These are phyloP conservation scores for Histomonas meleagridis DNA, from an alignment of 208 protist species.

Conservation along the genomic window DNA sequence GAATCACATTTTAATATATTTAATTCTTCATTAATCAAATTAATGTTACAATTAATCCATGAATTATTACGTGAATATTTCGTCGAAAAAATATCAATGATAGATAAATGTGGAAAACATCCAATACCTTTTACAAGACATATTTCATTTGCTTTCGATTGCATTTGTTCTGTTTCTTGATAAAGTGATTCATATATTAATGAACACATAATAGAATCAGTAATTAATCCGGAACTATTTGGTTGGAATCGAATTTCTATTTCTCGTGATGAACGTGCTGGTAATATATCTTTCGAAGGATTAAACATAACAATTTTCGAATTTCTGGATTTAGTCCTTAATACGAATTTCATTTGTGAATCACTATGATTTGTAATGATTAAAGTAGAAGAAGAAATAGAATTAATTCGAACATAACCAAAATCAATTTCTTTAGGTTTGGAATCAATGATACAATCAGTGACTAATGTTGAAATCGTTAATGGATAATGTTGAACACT, in stretches of 20 bases:
- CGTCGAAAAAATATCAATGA: background rate
- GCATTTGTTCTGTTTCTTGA: background rate
- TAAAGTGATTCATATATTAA: background rate
- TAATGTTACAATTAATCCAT: background rate
- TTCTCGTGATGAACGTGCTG: background rate
- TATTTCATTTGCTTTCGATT: background rate
- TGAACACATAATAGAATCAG: background rate
- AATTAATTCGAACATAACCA: slow-evolving; percentile 4
- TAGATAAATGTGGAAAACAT: background rate
- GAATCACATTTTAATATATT: background rate
- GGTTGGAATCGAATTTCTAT: background rate
- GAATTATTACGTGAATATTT: background rate
- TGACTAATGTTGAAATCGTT: background rate
- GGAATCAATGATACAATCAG: background rate
- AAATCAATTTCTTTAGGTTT: slow-evolving; percentile 15
- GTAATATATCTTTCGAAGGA: background rate
- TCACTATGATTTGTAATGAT: slow-evolving; percentile 10
- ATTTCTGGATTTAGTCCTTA: background rate
- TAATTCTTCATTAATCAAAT: background rate
- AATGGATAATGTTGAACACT: slow-evolving; percentile 31
- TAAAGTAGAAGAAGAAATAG: background rate
- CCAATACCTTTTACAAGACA: background rate
- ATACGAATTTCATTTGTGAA: background rate
- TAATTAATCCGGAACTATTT: background rate
- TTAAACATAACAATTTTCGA: background rate